These are phyloP conservation scores for Geranium brycei DNA, from an alignment of 345 rosid genomes.

Conservation along the genomic window DNA sequence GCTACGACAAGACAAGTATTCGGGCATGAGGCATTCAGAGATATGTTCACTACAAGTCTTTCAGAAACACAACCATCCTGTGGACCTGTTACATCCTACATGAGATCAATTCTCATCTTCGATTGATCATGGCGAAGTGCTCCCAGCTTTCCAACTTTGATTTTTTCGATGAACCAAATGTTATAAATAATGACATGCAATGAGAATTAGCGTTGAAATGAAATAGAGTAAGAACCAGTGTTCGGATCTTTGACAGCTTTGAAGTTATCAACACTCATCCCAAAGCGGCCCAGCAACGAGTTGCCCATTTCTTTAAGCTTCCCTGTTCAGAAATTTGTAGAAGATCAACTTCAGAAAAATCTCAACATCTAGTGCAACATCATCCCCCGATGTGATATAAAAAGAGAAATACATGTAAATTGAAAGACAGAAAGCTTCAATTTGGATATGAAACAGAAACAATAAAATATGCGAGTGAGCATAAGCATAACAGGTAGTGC, in stretches of 20 bases:
- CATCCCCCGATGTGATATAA: too few relatives aligned
- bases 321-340: conserved; percentile 27
- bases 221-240: conserved; percentile 79
- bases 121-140: not conserved
- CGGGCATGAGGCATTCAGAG: not conserved
- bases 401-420: not conserved
- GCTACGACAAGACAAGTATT: not conserved
- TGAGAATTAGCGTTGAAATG: conserved; percentile 40
- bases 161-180: not conserved
- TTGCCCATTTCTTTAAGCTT: conserved; percentile 93
- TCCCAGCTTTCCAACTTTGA: not conserved
- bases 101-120: not conserved
- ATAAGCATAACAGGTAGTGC: not conserved
- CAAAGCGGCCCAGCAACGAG: conserved; percentile 68
- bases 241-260: conserved; percentile 93
- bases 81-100: not conserved
- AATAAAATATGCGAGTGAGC: too few relatives aligned
- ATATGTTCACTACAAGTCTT: not conserved
- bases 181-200: not conserved
- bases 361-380: not conserved
- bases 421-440: not conserved
- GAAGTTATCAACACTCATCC: conserved; percentile 91
- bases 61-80: not conserved
- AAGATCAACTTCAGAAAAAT: not conserved
- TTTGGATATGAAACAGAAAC: not conserved